phyloP scores from a whole-genome alignment of 2,329 filamentous ascomycete species.

The Xylariaceae sp. region DNA sequence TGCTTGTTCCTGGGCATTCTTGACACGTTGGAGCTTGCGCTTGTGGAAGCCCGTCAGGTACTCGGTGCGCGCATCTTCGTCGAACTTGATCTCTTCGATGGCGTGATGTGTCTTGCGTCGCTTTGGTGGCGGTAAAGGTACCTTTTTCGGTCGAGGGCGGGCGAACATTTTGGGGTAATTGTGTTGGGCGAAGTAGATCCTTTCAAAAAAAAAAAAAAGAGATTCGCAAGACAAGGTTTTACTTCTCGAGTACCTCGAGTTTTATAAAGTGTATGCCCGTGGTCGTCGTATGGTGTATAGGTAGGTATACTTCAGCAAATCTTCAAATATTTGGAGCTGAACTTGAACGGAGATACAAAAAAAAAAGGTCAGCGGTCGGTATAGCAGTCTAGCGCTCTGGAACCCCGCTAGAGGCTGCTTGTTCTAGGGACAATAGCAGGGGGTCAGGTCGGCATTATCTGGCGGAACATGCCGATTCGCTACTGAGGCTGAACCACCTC shows the following conservation, averaged over 20 bases:
- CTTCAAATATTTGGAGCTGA: background rate
- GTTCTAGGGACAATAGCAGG: slow-evolving; percentile 4
- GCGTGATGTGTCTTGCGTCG: slow-evolving; percentile 58
- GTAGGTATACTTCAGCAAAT: no score
- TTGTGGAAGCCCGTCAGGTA: slow-evolving; percentile 97
- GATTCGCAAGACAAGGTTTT: background rate
- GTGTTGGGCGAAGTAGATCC: slow-evolving; percentile 2
- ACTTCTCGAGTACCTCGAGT: background rate
- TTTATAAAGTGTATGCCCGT: background rate
- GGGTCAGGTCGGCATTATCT: background rate
- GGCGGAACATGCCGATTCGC: background rate
- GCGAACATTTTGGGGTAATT: slow-evolving; percentile 45
- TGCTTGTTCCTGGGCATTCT: slow-evolving; percentile 78
- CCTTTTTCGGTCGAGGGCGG: slow-evolving; percentile 56
- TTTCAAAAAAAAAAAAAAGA: background rate
- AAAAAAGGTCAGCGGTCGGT: background rate
- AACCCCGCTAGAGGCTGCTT: slow-evolving; percentile 6
- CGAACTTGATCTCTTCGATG: slow-evolving; percentile 82
- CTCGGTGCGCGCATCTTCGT: slow-evolving; percentile 72
- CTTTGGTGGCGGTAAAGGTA: slow-evolving; percentile 58
- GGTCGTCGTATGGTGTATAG: no score
- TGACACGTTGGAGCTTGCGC: slow-evolving; percentile 80
- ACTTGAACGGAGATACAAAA: background rate
- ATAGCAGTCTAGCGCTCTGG: background rate
- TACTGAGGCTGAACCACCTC: slow-evolving; percentile 10